phyloP scores from a whole-genome alignment of 192 early-diverging fungal species.

The Ambispora gerdemannii region DNA sequence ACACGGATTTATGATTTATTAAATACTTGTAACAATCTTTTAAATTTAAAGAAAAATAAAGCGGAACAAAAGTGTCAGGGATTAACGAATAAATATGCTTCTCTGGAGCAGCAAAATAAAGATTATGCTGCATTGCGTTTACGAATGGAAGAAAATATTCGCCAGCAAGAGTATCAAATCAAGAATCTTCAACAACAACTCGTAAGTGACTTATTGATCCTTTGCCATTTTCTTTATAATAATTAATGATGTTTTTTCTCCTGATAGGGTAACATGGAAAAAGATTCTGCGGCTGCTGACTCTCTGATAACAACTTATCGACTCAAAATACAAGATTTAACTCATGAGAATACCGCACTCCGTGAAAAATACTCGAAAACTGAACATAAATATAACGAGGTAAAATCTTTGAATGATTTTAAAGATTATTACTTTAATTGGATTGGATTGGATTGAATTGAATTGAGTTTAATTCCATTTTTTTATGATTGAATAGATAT shows the following conservation, averaged over 20 bases:
- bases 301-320: conserved; percentile 47
- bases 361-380: conserved; percentile 54
- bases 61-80: conserved; percentile 15
- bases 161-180: conserved; percentile 19
- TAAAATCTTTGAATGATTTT: neutral
- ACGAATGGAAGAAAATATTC: conserved; percentile 2
- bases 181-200: conserved; percentile 22
- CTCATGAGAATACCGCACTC: conserved; percentile 53
- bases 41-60: conserved; percentile 14
- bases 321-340: conserved; percentile 51
- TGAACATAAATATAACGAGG: conserved; percentile 49
- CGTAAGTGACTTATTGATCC: neutral
- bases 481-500: conserved; percentile 44
- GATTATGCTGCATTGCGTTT: conserved; percentile 4
- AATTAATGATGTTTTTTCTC: neutral
- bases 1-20: neutral
- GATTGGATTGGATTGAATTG: neutral
- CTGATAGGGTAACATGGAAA: conserved; percentile 56
- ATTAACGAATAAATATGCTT: conserved; percentile 24
- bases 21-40: neutral
- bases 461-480: neutral
- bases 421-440: neutral
- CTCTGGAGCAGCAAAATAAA: conserved; percentile 16
- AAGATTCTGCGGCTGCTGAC: conserved; percentile 54
- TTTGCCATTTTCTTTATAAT: neutral